These are phyloP conservation scores for Myriosclerotinia duriaeana DNA, from an alignment of 2,329 filamentous ascomycete species.

Conservation along the genomic window DNA sequence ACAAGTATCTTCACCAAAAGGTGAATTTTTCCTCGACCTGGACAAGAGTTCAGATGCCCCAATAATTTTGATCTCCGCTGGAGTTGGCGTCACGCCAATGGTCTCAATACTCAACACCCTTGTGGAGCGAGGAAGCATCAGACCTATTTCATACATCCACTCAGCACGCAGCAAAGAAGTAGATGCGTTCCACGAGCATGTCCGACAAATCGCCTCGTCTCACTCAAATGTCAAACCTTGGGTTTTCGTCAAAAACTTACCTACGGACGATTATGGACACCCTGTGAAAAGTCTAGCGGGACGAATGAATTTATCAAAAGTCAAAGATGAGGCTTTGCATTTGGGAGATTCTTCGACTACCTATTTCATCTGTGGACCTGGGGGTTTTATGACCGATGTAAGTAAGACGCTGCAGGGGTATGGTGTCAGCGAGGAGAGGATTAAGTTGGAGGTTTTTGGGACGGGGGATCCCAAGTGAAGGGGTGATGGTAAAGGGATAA, in stretches of 20 bases:
- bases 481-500: not conserved
- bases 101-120: slow-evolving; percentile 63
- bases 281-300: not conserved
- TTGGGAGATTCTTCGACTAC: not conserved
- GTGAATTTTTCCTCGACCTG: slow-evolving; percentile 62
- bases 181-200: slow-evolving; percentile 56
- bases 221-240: not conserved
- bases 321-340: slow-evolving; percentile 6
- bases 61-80: slow-evolving; percentile 65
- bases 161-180: slow-evolving; percentile 51
- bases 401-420: not conserved
- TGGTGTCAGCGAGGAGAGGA: not conserved
- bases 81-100: slow-evolving; percentile 67
- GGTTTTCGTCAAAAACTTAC: slow-evolving; percentile 13
- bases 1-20: slow-evolving; percentile 55
- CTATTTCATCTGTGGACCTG: slow-evolving; percentile 22
- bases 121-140: slow-evolving; percentile 38
- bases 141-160: slow-evolving; percentile 64
- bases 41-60: slow-evolving; percentile 48
- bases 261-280: not conserved
- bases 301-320: slow-evolving; percentile 12
- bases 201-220: slow-evolving; percentile 39
- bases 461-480: slow-evolving; percentile 1
- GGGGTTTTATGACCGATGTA: slow-evolving; percentile 15
- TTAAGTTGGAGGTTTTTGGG: slow-evolving; percentile 18